Evolutionary conservation across 2,329 filamentous ascomycete genomes (phyloP), one percentile per base, ranked within the genome.

Genomic region (Botryotinia narcissicola): DNA sequence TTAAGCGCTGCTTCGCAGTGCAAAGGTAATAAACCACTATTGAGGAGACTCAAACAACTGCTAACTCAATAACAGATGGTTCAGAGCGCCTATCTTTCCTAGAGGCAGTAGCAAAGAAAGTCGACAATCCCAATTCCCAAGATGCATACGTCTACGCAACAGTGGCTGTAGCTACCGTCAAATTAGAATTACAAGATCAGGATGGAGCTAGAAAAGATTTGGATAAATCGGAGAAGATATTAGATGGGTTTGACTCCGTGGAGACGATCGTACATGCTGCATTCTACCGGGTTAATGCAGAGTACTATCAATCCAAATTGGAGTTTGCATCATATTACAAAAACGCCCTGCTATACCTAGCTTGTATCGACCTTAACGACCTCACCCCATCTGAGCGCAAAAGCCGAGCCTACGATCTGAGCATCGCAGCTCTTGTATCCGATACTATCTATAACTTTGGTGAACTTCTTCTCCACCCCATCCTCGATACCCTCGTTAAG

Each of bases 391-490:
- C 88, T 72, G 95, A 99, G 82, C 92, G 93, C 79, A 91, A 91
- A 82, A 88, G 88, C 74, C 91, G 95, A 79, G 96, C 96, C 62
- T 97, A 97, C 84, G 94, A 98, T 82, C 91, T 99, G 75, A 93
- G 93, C 80, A 91, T 98, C 71, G 94, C 96, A 42, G 96, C 96
- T 16, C 88, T 99, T 14, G 93, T 98, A 57, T 98, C 95, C 69
- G 93, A 95, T 80, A 93, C 90, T 80, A 99, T 98, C 85, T 98
- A 99, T 89, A 99, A 99, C 86, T 99, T 99, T 79, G 96, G 96
- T 83, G 96, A 99, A 86, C 91, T 99, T n/a, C 90, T 99, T 46
- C 89, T 99, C 78, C 96, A 99, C 82, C 96, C 96, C 5, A 97
- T 99, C 81, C 91, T 99, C 76, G 93, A 97, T 81, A 91, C 92